Conservation (phyloP, 1,284 basidiomycete species). For the Ceratobasidium theobromae region DNA sequence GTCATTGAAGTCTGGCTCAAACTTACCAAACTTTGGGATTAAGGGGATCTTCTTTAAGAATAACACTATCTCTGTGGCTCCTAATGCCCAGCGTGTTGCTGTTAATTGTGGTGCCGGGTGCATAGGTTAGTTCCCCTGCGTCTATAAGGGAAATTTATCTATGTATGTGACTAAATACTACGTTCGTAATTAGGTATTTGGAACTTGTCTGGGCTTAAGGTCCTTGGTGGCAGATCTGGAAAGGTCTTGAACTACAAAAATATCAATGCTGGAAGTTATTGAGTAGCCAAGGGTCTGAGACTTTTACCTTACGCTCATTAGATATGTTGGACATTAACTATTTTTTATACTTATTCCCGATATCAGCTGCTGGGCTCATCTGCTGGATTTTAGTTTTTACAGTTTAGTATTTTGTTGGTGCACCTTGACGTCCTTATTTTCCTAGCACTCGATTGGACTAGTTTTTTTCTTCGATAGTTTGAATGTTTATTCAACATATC, state of each 20-base stretch:
- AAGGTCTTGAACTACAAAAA: conserved; percentile 6
- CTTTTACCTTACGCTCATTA: no score
- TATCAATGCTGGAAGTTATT: conserved; percentile 10
- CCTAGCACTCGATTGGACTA: no score
- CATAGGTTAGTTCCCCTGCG: background rate
- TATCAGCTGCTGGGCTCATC: no score
- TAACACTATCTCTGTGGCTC: conserved; percentile 25
- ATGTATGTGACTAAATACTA: background rate
- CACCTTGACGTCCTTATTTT: no score
- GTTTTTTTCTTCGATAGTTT: no score
- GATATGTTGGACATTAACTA: no score
- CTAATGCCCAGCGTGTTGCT: conserved; percentile 23
- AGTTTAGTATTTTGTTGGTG: no score
- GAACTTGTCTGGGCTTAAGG: conserved; percentile 34
- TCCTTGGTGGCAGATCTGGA: conserved; percentile 34
- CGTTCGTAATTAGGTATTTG: conserved; percentile 26
- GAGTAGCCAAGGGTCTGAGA: no score
- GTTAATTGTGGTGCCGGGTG: conserved; percentile 31
- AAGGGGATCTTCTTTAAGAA: conserved; percentile 18
- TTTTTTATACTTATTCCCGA: no score
- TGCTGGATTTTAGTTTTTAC: no score
- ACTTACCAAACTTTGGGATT: background rate
- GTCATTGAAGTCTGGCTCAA: background rate
- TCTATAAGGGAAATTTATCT: background rate
- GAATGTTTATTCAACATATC: no score